Evolutionary conservation across 805 yeast species (phyloP).

Genomic region (Wickerhamiella azyma): DNA sequence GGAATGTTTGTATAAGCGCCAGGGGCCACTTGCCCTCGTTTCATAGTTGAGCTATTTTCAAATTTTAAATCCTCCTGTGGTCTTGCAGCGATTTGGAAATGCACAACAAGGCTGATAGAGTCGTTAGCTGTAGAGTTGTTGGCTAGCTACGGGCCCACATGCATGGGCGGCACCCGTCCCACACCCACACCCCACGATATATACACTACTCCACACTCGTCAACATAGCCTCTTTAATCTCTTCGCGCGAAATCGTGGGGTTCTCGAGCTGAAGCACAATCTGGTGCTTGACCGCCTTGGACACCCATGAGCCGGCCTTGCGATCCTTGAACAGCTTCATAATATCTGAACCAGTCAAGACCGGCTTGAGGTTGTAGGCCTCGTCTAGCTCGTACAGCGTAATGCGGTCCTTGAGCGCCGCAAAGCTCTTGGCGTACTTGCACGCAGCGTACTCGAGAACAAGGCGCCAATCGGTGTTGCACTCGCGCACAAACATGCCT

Average conservation of each 20-base stretch:
- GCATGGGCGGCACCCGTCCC: too few species aligned
- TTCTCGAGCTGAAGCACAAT: constrained; percentile 1
- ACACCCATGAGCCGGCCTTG: constrained; percentile 85
- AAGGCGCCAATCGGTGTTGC: constrained; percentile 39
- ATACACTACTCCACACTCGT: background rate
- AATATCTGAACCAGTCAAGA: constrained; percentile 60
- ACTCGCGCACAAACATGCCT: constrained; percentile 45
- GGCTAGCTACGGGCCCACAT: too few species aligned
- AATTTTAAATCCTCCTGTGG: too few species aligned
- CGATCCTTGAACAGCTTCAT: constrained; percentile 32
- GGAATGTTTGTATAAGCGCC: too few species aligned
- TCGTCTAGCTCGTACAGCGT: constrained; percentile 27
- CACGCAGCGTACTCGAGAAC: constrained; percentile 28
- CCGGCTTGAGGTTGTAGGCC: constrained; percentile 42
- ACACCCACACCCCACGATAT: too few species aligned
- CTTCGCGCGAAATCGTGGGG: background rate
- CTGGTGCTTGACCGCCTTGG: constrained; percentile 16
- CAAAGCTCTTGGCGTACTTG: constrained; percentile 25
- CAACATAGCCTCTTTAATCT: background rate
- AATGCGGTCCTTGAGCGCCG: constrained; percentile 22
- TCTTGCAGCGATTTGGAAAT: too few species aligned
- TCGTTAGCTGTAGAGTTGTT: too few species aligned
- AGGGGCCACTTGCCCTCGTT: too few species aligned
- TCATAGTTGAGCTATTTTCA: background rate
- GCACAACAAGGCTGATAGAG: too few species aligned